Evolutionary conservation across 768 basidiomycete genomes (phyloP).

Genomic region (Tylopilus balloui): DNA sequence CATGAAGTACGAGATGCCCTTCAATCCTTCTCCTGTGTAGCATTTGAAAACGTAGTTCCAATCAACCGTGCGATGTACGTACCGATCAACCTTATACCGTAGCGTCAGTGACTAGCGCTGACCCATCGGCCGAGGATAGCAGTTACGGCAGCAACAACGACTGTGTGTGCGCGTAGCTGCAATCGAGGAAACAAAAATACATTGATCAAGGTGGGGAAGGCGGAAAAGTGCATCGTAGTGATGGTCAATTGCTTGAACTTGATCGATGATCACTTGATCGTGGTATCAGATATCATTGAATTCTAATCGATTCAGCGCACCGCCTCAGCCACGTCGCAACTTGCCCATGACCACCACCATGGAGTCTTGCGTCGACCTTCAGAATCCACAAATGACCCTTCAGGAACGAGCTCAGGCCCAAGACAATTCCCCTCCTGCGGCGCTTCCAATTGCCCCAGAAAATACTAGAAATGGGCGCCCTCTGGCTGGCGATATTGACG

Average conservation of each 20-base stretch:
- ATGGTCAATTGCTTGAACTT: neutral
- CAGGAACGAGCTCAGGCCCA: neutral
- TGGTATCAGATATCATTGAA: no score
- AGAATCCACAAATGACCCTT: neutral
- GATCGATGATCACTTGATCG: no score
- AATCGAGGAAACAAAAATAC: neutral
- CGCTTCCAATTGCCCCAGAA: neutral
- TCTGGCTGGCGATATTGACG: neutral
- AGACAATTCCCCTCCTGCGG: neutral
- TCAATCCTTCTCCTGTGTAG: no score
- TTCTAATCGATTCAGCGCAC: neutral
- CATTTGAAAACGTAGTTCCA: no score
- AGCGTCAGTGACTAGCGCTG: no score
- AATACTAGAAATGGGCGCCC: neutral
- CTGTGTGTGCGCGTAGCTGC: neutral
- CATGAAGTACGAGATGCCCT: no score
- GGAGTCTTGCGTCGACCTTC: neutral
- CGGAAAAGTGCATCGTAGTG: neutral
- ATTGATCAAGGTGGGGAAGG: neutral
- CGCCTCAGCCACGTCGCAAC: neutral
- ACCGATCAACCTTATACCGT: no score
- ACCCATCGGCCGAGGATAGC: neutral
- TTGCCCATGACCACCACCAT: constrained; percentile 20
- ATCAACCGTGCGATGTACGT: no score
- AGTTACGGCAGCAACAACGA: neutral